phyloP scores from a whole-genome alignment of 2,329 filamentous ascomycete species.

The Ophiostoma ulmi region DNA sequence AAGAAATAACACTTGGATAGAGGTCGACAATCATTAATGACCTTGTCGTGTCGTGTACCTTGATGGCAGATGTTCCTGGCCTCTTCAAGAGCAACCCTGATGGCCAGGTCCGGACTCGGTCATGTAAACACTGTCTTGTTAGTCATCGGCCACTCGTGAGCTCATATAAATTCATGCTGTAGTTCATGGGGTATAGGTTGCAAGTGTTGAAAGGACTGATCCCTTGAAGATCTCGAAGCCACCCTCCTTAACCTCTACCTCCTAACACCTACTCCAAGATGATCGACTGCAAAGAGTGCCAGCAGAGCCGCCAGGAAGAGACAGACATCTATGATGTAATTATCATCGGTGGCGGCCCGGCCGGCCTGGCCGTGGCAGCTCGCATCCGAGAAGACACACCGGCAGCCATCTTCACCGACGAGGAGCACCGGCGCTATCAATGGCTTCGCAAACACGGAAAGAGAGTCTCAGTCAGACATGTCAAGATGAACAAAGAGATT shows the following conservation, averaged over 20 bases:
- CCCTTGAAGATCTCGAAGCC: background rate
- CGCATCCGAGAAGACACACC: conserved; percentile 67
- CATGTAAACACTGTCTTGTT: background rate
- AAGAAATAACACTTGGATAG: background rate
- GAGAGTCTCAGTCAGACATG: conserved; percentile 54
- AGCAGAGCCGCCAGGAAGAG: background rate
- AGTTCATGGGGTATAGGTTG: background rate
- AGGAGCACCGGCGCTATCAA: conserved; percentile 75
- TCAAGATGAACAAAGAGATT: conserved; percentile 37
- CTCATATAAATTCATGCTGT: background rate
- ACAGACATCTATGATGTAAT: background rate
- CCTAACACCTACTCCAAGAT: background rate
- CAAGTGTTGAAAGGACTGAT: background rate
- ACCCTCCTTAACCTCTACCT: background rate
- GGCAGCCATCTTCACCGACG: conserved; percentile 75
- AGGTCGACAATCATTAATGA: background rate
- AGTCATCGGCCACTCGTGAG: background rate
- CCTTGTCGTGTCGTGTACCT: conserved; percentile 8
- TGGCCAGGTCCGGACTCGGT: background rate
- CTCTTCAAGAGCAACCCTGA: background rate
- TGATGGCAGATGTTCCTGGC: conserved; percentile 7
- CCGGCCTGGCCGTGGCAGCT: conserved; percentile 67
- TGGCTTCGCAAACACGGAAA: conserved; percentile 65
- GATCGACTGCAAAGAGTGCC: conserved; percentile 4
- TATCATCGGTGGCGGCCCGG: conserved; percentile 31